Conservation (phyloP, 2,329 filamentous ascomycete genomes). For the Fusarium haematococcum region DNA sequence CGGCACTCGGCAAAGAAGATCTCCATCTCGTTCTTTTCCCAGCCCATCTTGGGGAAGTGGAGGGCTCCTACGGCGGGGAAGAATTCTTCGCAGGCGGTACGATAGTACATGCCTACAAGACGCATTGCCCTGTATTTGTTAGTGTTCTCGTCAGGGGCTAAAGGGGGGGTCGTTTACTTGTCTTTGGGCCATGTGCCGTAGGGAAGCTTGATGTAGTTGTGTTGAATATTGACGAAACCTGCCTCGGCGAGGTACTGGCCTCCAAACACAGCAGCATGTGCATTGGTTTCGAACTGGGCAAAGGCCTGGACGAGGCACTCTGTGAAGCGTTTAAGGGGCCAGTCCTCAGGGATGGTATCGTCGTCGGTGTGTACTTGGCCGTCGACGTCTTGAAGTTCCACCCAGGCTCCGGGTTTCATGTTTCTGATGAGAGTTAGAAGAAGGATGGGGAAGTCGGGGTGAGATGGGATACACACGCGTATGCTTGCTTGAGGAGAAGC, state of each 20-base stretch:
- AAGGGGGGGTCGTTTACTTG: constrained; percentile 39
- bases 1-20: constrained; percentile 49
- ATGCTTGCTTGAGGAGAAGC: constrained; percentile 45
- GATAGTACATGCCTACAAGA: constrained; percentile 56
- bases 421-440: constrained; percentile 41
- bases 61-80: constrained; percentile 55
- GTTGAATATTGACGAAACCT: constrained; percentile 54
- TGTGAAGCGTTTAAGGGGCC: constrained; percentile 50
- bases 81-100: constrained; percentile 55
- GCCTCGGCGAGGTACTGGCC: constrained; percentile 51
- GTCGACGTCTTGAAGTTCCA: constrained; percentile 60
- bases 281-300: constrained; percentile 51
- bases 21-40: constrained; percentile 49
- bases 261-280: constrained; percentile 53
- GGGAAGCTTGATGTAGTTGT: constrained; percentile 56
- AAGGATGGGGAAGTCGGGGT: constrained; percentile 45
- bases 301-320: constrained; percentile 52
- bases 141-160: accelerated
- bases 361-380: constrained; percentile 54
- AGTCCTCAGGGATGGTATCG: constrained; percentile 48
- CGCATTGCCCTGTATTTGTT: constrained; percentile 47
- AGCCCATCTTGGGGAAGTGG: constrained; percentile 54
- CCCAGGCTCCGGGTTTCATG: constrained; percentile 58
- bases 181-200: constrained; percentile 61
- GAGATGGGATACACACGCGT: constrained; percentile 45